Evolutionary conservation across 495 filamentous ascomycete species (phyloP).

Genomic region (Penicillium verhagenii): DNA sequence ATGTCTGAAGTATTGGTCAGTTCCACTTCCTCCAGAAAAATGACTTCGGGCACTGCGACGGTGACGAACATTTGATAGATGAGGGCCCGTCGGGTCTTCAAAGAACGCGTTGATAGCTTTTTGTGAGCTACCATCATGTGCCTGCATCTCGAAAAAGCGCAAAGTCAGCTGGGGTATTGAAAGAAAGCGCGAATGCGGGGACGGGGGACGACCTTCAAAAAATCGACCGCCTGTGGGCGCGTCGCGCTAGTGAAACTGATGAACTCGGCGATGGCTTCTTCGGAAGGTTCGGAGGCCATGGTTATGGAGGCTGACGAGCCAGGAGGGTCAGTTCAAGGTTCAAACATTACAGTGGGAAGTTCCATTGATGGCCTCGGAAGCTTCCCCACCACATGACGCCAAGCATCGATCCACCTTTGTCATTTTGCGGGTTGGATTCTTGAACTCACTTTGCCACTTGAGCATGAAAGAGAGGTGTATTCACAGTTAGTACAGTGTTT

Average conservation of each 20-base stretch:
- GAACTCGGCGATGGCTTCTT: constrained; percentile 48
- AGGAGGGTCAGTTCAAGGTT: neutral
- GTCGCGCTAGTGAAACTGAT: constrained; percentile 46
- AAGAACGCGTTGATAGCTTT: constrained; percentile 55
- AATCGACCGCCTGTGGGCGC: constrained; percentile 46
- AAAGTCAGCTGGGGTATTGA: neutral
- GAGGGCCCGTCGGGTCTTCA: constrained; percentile 46
- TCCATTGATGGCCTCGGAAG: constrained; percentile 10
- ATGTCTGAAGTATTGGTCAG: constrained; percentile 17
- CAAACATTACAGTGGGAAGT: neutral
- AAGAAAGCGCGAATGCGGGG: neutral
- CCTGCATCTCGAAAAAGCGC: constrained; percentile 26
- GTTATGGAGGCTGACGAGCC: constrained; percentile 4
- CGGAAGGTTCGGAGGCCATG: constrained; percentile 45
- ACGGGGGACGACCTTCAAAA: constrained; percentile 39
- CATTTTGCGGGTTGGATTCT: neutral
- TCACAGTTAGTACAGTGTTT: too few relatives aligned
- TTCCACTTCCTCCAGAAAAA: neutral
- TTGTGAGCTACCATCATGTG: constrained; percentile 45
- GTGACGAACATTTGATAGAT: constrained; percentile 23
- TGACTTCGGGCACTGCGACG: neutral
- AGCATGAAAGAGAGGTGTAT: too few relatives aligned
- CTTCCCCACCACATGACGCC: constrained; percentile 45
- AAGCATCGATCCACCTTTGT: constrained; percentile 19
- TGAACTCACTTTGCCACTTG: neutral